phyloP scores from a whole-genome alignment of 1,139 yeast genomes.

The Diutina mesorugosa region DNA sequence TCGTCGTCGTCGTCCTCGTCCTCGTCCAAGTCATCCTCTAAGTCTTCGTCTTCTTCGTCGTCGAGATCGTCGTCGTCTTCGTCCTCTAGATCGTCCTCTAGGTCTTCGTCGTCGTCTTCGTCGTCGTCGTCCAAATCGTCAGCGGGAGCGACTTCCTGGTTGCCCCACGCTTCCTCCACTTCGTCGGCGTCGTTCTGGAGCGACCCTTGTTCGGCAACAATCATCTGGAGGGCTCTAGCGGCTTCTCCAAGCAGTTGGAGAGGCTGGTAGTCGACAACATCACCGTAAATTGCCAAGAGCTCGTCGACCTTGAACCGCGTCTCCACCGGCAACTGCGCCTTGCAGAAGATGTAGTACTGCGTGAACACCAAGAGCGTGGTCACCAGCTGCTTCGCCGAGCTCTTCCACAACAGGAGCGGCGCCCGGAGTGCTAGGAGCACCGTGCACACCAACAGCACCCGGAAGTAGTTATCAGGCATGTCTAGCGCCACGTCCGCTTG shows the following conservation, averaged over 20 bases:
- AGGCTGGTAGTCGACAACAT: not conserved
- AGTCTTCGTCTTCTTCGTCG: slow-evolving; percentile 8
- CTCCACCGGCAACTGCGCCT: slow-evolving; percentile 59
- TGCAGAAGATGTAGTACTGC: slow-evolving; percentile 64
- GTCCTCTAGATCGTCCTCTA: slow-evolving; percentile 6
- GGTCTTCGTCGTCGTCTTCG: slow-evolving; percentile 5
- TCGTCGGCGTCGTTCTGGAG: not conserved
- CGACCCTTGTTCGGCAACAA: not conserved
- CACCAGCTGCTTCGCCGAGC: not conserved
- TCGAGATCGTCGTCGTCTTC: slow-evolving; percentile 5
- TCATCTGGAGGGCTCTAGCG: not conserved
- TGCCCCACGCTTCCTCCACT: not conserved
- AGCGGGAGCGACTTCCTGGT: not conserved
- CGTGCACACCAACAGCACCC: slow-evolving; percentile 40
- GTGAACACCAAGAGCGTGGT: slow-evolving; percentile 39
- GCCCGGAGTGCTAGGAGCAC: slow-evolving; percentile 10
- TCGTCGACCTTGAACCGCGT: slow-evolving; percentile 39
- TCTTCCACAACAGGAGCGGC: slow-evolving; percentile 6
- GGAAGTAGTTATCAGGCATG: slow-evolving; percentile 55
- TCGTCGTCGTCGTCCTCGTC: slow-evolving; percentile 10
- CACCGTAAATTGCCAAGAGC: slow-evolving; percentile 16
- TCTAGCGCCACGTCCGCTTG: slow-evolving; percentile 34
- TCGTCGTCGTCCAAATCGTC: slow-evolving; percentile 4
- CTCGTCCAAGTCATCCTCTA: slow-evolving; percentile 9
- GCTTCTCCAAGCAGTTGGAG: not conserved